Base-by-base conservation (phyloP, 2,329 filamentous ascomycete genomes). In the Dactylellina haptotyla region DNA sequence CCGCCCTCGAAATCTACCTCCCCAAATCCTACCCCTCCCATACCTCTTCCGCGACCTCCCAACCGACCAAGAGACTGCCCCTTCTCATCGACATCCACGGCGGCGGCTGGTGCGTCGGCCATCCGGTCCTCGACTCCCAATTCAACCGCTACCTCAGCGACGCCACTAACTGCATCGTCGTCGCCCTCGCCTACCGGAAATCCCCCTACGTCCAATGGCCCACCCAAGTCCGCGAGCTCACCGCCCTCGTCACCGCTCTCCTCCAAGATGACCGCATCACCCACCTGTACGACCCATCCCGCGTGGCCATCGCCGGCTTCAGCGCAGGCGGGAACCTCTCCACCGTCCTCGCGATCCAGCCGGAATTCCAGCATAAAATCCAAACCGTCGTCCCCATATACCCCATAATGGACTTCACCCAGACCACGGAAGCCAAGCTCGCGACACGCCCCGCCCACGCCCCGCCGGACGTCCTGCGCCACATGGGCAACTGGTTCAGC, bases 31-130 rank as follows among this genome's bases (percentile, higher is more conserved):
- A 69, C 32, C n/a, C 54, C 37, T 14, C 37, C 25, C 26, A 43
- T 1, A 16, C 58, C 23, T 63, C 66, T 6, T 37, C 39, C 4
- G 2, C 26, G 9, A 14, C 3, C 9, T 18, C 48, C 10, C 23
- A 67, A 16, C 53, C 18, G 30, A 51, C 18, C 59, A 79, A 18
- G 6, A 56, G 23, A n/a, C 62, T 59, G 18, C 84, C 84, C 0
- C 79, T 83, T 1, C 80, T 85, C 48, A 79, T 87, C 46, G 82
- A 83, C 61, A 81, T 86, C 75, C 85, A 87, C 75, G 85, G 85
- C 61, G 84, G 85, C 67, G 84, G 84, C 39, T 85, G 84, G 76
- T 79, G 80, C 26, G 26, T 86, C 45, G 81, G 83, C 77, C 76
- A 81, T 18, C 81, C 84, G 0, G 67, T 78, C 51, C 78, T 83